These are phyloP conservation scores for Agaricus blazei DNA, from an alignment of 768 basidiomycete genomes.

Conservation along the genomic window DNA sequence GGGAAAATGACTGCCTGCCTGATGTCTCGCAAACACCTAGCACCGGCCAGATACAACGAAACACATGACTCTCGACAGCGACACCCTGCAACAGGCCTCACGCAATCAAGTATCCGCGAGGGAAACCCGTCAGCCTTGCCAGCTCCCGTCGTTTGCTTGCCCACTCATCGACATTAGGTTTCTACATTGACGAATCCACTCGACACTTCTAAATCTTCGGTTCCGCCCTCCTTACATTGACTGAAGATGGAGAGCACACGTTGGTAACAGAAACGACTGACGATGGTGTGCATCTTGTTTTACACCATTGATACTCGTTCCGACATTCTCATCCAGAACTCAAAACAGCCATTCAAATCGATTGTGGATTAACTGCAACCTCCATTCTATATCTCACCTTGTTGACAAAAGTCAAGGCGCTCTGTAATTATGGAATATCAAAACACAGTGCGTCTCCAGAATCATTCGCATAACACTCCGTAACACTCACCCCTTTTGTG, in stretches of 20 bases:
- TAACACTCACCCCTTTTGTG: neutral
- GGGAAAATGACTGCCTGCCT: too few species aligned
- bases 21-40: too few species aligned
- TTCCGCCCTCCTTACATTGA: slow-evolving; percentile 70
- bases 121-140: slow-evolving; percentile 64
- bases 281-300: slow-evolving; percentile 40
- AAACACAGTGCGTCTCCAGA: slow-evolving; percentile 54
- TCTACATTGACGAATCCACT: slow-evolving; percentile 61
- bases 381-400: slow-evolving; percentile 85
- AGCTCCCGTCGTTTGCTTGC: neutral
- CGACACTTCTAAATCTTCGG: slow-evolving; percentile 75
- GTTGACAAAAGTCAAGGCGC: slow-evolving; percentile 76
- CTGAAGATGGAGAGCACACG: slow-evolving; percentile 74
- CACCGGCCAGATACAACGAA: too few species aligned
- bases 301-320: neutral
- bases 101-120: slow-evolving; percentile 77
- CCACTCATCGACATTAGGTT: slow-evolving; percentile 33
- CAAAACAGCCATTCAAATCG: slow-evolving; percentile 70
- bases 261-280: slow-evolving; percentile 67
- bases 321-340: slow-evolving; percentile 38
- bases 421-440: slow-evolving; percentile 92
- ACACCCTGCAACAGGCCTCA: slow-evolving; percentile 62
- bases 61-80: slow-evolving; percentile 68
- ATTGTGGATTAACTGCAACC: slow-evolving; percentile 80
- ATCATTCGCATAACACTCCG: neutral